phyloP scores from a whole-genome alignment of 305 asterid species.

The Coffea humblotiana region DNA sequence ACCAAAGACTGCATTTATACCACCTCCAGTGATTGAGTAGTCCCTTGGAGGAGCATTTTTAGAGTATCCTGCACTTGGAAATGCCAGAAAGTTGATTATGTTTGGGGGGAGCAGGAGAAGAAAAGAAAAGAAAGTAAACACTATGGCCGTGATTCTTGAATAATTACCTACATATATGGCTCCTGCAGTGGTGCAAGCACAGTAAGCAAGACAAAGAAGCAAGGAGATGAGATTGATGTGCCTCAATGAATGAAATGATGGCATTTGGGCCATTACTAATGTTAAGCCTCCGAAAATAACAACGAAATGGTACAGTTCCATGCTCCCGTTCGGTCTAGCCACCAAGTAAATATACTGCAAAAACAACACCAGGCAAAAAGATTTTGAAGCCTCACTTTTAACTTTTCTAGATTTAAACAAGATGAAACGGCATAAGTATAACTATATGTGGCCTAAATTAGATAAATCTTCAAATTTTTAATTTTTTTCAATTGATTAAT shows the following conservation, averaged over 20 bases:
- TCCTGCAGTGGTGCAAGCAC: constrained; percentile 52
- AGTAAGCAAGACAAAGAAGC: constrained; percentile 48
- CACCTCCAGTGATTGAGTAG: constrained; percentile 34
- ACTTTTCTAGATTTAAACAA: no score
- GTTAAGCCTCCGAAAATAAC: constrained; percentile 49
- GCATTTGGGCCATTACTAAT: constrained; percentile 68
- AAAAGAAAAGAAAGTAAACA: background rate
- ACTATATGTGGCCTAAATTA: no score
- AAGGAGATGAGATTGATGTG: constrained; percentile 65
- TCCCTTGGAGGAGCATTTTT: constrained; percentile 42
- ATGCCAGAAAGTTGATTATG: background rate
- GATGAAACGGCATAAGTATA: no score
- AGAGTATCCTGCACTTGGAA: constrained; percentile 42
- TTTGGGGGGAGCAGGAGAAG: background rate
- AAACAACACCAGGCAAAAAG: background rate
- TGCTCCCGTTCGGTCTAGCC: constrained; percentile 48
- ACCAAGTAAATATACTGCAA: constrained; percentile 57
- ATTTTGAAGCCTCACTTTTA: no score
- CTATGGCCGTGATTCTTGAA: no score
- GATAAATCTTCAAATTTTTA: no score
- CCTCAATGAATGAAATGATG: constrained; percentile 75
- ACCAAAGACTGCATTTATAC: constrained; percentile 43
- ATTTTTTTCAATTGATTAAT: no score
- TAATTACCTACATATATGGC: constrained; percentile 51
- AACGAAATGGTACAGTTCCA: constrained; percentile 62